A percentile compares a stretch with the other conserved stretches of the same genome.
Conservation (phyloP, 169 alveolate genomes). For the Plasmodium gonderi region DNA sequence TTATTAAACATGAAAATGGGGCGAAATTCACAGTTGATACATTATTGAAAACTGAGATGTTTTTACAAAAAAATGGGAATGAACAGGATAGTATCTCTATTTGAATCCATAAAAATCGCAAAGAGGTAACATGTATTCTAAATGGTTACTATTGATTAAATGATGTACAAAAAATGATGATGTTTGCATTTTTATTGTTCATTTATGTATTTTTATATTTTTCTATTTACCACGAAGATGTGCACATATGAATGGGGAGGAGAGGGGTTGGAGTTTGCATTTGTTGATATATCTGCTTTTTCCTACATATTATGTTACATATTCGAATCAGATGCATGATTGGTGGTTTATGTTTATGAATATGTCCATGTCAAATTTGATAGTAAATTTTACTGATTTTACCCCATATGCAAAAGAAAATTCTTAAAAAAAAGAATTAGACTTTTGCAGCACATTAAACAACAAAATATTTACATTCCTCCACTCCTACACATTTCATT, state of each 20-base stretch:
- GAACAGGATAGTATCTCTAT: not conserved
- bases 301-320: not conserved
- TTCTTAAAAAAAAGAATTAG: not conserved
- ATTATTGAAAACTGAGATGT: not conserved
- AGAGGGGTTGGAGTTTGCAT: too few relatives aligned
- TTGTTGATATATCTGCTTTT: not conserved
- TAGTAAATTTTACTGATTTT: slow-evolving; percentile 10
- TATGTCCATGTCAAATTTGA: slow-evolving; percentile 31
- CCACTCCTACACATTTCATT: not conserved
- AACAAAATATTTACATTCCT: not conserved
- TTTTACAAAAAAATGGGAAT: not conserved
- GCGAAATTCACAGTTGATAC: too few relatives aligned
- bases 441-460: not conserved
- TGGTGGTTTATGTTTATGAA: not conserved
- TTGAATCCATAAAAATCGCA: not conserved
- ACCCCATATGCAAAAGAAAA: not conserved
- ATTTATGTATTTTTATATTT: not conserved
- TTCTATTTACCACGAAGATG: not conserved
- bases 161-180: not conserved
- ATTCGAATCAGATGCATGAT: not conserved
- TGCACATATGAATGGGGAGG: not conserved
- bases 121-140: not conserved
- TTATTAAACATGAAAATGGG: too few relatives aligned
- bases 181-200: not conserved
- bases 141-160: not conserved